These are phyloP conservation scores for Pestalotiopsis sp. DNA, from an alignment of 2,329 filamentous ascomycete species.

Conservation along the genomic window DNA sequence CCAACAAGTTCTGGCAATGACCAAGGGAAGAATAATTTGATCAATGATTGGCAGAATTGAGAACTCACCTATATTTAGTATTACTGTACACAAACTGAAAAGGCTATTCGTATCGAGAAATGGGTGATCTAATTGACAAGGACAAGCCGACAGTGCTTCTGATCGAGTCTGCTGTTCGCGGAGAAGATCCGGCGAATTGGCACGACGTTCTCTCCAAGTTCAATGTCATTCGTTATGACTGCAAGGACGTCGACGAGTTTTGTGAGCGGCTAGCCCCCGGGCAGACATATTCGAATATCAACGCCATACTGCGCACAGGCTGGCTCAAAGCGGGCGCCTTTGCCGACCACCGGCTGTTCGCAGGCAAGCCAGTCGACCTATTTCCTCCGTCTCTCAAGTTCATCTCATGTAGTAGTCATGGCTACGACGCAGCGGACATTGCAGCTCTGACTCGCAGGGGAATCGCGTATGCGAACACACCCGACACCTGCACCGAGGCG, in stretches of 20 bases:
- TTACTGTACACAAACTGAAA: not conserved
- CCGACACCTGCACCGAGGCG: slow-evolving; percentile 1
- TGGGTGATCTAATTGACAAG: not conserved
- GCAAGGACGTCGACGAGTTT: slow-evolving; percentile 21
- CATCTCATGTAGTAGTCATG: slow-evolving; percentile 60
- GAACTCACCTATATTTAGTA: not conserved
- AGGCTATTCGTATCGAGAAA: not conserved
- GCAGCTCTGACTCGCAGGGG: slow-evolving; percentile 24
- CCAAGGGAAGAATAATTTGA: not conserved
- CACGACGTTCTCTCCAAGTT: slow-evolving; percentile 14
- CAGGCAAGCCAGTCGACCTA: slow-evolving; percentile 17
- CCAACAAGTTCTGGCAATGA: not conserved
- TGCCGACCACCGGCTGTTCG: slow-evolving; percentile 27
- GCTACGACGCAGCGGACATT: slow-evolving; percentile 65
- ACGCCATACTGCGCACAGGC: slow-evolving; percentile 30
- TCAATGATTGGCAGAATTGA: not conserved
- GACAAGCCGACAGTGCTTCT: slow-evolving; percentile 17
- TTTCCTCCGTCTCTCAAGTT: slow-evolving; percentile 51
- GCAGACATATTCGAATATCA: slow-evolving; percentile 26
- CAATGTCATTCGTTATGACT: slow-evolving; percentile 25
- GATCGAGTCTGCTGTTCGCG: slow-evolving; percentile 14
- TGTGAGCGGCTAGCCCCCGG: slow-evolving; percentile 25
- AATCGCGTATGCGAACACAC: not conserved
- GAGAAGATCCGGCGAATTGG: slow-evolving; percentile 13
- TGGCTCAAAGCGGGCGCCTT: slow-evolving; percentile 32